A percentile compares a stretch with the other conserved stretches of the same genome.
These are phyloP conservation scores for Colletotrichum falcatum DNA, from an alignment of 2,329 filamentous ascomycete species.

Conservation along the genomic window DNA sequence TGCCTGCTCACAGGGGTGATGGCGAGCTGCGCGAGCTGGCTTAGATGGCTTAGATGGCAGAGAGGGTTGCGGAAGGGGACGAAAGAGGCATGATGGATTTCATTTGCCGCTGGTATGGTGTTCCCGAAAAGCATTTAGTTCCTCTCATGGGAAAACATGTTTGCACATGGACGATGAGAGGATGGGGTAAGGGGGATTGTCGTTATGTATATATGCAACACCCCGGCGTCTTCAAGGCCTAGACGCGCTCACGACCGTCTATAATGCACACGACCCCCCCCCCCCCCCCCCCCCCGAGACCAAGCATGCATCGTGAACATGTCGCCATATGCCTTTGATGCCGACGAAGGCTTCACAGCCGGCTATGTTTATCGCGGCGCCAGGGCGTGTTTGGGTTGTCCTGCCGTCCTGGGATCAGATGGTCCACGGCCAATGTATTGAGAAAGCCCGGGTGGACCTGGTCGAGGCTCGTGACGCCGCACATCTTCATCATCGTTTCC, in stretches of 20 bases:
- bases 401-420: conserved; percentile 56
- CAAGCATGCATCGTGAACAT: not conserved
- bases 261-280: conserved; percentile 6
- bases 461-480: conserved; percentile 71
- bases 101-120: not conserved
- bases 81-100: not conserved
- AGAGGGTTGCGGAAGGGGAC: not conserved
- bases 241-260: conserved; percentile 12
- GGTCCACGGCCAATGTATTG: conserved; percentile 64
- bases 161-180: not conserved
- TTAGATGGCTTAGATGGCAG: too few species aligned
- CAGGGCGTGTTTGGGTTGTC: conserved; percentile 60
- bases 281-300: too few species aligned
- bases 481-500: conserved; percentile 74
- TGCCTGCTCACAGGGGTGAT: conserved; percentile 48
- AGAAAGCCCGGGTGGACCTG: conserved; percentile 72
- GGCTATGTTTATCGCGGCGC: conserved; percentile 48
- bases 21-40: conserved; percentile 50
- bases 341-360: conserved; percentile 41
- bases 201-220: conserved; percentile 26
- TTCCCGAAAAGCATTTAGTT: not conserved
- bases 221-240: conserved; percentile 10
- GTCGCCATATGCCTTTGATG: not conserved
- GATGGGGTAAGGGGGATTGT: conserved; percentile 1
- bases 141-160: not conserved